Percentiles rank a stretch among this genome's conserved stretches.
phyloP scores from a whole-genome alignment of 1,284 basidiomycete genomes.

The Phenoliferia sp. region DNA sequence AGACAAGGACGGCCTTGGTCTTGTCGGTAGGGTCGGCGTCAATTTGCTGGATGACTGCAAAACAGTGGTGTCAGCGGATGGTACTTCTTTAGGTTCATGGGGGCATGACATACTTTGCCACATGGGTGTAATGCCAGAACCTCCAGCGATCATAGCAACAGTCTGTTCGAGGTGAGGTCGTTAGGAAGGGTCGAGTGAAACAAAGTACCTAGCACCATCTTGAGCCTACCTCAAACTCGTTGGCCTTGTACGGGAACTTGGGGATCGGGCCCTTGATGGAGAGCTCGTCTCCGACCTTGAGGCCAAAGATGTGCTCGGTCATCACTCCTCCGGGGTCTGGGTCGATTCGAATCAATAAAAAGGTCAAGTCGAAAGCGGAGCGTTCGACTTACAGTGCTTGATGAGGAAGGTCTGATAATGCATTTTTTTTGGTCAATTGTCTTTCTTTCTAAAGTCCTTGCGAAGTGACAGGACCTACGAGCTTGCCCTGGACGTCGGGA shows the following conservation, averaged over 20 bases:
- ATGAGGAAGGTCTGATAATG: slow-evolving; percentile 58
- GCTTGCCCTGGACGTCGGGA: slow-evolving; percentile 64
- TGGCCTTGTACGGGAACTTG: slow-evolving; percentile 57
- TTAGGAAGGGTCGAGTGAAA: background rate
- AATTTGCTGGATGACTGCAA: slow-evolving; percentile 37
- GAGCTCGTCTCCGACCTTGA: slow-evolving; percentile 63
- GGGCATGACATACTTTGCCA: slow-evolving; percentile 37
- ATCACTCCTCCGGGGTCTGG: slow-evolving; percentile 44
- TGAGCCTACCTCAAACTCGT: slow-evolving; percentile 56
- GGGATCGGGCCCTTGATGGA: slow-evolving; percentile 79
- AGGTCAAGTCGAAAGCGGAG: too few relatives aligned
- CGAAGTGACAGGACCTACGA: slow-evolving; percentile 49
- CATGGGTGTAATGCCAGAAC: slow-evolving; percentile 60
- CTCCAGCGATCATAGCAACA: slow-evolving; percentile 82
- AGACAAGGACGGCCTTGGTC: slow-evolving; percentile 91
- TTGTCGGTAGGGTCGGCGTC: slow-evolving; percentile 64
- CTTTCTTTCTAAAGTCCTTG: background rate
- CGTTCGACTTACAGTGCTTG: slow-evolving; percentile 53
- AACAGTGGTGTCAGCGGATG: background rate
- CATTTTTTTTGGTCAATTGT: background rate
- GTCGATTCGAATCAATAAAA: too few relatives aligned
- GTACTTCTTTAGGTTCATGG: background rate
- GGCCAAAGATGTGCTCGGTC: slow-evolving; percentile 43
- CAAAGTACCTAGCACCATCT: background rate
- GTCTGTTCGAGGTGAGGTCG: slow-evolving; percentile 30